Conservation (phyloP, 495 filamentous ascomycete genomes). For the Letharia lupina region DNA sequence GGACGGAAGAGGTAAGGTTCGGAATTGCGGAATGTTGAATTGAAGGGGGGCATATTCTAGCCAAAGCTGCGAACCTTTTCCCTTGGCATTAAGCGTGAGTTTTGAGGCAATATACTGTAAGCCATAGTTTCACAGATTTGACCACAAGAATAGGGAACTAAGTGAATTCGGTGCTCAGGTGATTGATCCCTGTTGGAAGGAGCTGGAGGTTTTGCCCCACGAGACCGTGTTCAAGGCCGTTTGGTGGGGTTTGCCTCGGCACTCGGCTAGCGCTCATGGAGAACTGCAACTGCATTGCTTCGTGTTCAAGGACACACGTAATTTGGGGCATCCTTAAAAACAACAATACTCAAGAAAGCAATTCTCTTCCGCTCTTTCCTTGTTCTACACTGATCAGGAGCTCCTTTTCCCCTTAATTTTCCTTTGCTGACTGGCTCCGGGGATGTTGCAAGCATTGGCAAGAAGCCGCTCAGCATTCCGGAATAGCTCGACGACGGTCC, state of each 20-base stretch:
- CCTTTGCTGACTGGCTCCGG: slow-evolving; percentile 16
- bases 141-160: neutral
- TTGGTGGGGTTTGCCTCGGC: neutral
- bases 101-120: neutral
- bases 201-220: neutral
- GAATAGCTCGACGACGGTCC: slow-evolving; percentile 27
- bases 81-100: neutral
- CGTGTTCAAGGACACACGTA: neutral
- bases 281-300: neutral
- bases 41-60: neutral
- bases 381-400: neutral
- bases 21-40: neutral
- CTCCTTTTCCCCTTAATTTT: neutral
- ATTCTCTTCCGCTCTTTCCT: neutral
- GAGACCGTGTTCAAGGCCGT: neutral
- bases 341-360: neutral
- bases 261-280: neutral
- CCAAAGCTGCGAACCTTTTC: neutral
- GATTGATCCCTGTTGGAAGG: neutral
- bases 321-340: neutral
- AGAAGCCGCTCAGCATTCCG: slow-evolving; percentile 38
- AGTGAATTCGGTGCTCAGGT: neutral
- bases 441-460: slow-evolving; percentile 39
- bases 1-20: slow-evolving; percentile 29
- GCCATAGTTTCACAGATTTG: neutral